Conservation (phyloP, 2,329 filamentous ascomycete species). For the Aspergillus sp. region DNA sequence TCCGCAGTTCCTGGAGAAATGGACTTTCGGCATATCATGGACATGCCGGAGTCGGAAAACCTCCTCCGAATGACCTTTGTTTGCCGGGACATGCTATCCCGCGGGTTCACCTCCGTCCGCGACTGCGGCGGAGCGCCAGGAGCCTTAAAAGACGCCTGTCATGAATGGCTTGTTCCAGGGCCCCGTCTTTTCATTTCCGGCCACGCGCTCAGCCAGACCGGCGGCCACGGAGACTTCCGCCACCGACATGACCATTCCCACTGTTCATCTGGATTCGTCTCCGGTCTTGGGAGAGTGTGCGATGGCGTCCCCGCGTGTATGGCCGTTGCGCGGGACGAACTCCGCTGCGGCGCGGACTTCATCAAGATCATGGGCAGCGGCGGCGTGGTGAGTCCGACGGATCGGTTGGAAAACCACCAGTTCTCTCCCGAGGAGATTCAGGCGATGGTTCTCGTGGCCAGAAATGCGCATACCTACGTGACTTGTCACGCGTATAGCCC, state of each 20-base stretch:
- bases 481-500: conserved; percentile 58
- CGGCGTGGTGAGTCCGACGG: conserved; percentile 55
- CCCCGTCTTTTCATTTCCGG: conserved; percentile 55
- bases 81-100: conserved; percentile 45
- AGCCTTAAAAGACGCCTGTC: conserved; percentile 44
- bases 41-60: conserved; percentile 13
- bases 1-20: conserved; percentile 44
- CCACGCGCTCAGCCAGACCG: conserved; percentile 55
- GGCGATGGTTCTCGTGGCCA: conserved; percentile 51
- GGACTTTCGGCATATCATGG: conserved; percentile 1
- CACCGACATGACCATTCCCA: conserved; percentile 34
- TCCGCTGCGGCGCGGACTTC: conserved; percentile 56
- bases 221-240: conserved; percentile 54
- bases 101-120: conserved; percentile 58
- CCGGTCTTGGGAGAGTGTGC: conserved; percentile 18
- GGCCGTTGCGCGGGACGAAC: conserved; percentile 50
- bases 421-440: conserved; percentile 55
- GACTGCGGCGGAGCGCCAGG: conserved; percentile 55
- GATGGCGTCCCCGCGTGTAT: conserved; percentile 56
- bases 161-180: conserved; percentile 43
- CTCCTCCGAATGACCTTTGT: conserved; percentile 10
- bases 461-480: conserved; percentile 49
- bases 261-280: conserved; percentile 29
- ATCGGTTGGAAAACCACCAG: conserved; percentile 51
- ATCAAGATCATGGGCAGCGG: conserved; percentile 60